Evolutionary conservation across 1,284 basidiomycete species (phyloP).

Genomic region (Exobasidium rhododendri): DNA sequence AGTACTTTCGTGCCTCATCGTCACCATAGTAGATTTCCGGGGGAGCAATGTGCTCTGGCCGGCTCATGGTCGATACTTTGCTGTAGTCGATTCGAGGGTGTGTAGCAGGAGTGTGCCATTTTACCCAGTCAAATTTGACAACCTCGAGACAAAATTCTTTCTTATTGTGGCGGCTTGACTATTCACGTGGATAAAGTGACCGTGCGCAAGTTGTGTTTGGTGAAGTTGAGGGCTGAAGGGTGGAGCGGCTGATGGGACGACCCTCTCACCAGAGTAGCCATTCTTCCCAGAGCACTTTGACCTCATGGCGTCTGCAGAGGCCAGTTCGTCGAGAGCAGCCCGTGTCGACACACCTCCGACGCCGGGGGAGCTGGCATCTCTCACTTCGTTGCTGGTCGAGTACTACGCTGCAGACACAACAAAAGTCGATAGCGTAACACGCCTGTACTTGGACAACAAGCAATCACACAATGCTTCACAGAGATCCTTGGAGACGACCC

Average conservation of each 20-base stretch:
- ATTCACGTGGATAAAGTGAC: neutral
- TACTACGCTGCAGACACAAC: neutral
- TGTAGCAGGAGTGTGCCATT: too few species aligned
- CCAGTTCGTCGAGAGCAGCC: neutral
- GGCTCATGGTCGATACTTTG: constrained; percentile 81
- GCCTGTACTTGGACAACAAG: neutral
- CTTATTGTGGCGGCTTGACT: too few species aligned
- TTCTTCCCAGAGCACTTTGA: too few species aligned
- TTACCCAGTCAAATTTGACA: neutral
- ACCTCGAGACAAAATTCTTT: neutral
- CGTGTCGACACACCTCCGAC: neutral
- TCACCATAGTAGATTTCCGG: constrained; percentile 99
- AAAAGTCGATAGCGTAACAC: neutral
- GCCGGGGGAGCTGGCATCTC: neutral
- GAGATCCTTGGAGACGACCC: constrained; percentile 5
- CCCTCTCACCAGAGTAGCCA: too few species aligned
- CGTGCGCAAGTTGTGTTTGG: neutral
- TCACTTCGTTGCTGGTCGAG: neutral
- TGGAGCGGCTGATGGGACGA: too few species aligned
- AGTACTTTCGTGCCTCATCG: constrained; percentile 91
- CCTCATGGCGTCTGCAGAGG: neutral
- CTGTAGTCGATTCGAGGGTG: too few species aligned
- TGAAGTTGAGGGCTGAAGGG: neutral
- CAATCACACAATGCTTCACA: neutral
- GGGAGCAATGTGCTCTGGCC: constrained; percentile 91